Conservation (phyloP, 306 rosid genomes). For the Trifolium dubium region DNA sequence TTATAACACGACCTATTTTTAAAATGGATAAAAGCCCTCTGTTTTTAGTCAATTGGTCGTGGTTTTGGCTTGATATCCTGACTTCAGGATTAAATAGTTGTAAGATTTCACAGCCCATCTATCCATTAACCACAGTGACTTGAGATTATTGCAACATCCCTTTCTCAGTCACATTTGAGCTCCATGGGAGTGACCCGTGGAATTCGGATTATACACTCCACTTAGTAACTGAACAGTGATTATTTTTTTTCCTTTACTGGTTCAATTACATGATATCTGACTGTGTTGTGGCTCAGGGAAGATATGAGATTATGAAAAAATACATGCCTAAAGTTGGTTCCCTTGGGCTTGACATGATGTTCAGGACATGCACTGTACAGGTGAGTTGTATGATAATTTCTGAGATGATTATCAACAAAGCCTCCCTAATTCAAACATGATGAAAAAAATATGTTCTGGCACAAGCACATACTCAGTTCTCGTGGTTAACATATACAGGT, state of each 20-base stretch:
- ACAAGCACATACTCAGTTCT: conserved; percentile 23
- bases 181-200: conserved; percentile 2
- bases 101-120: conserved; percentile 25
- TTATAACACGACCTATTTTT: background rate
- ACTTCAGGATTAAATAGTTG: conserved; percentile 19
- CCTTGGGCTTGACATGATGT: conserved; percentile 98
- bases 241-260: conserved; percentile 26
- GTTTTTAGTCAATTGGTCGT: background rate
- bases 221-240: conserved; percentile 32
- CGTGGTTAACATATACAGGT: conserved; percentile 54
- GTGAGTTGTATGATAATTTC: conserved; percentile 50
- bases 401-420: conserved; percentile 24
- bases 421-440: conserved; percentile 25
- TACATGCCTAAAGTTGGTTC: conserved; percentile 99
- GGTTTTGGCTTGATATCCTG: conserved; percentile 18
- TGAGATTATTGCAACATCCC: conserved; percentile 9
- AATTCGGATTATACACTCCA: conserved; percentile 1
- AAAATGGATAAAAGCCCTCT: background rate
- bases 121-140: conserved; percentile 11
- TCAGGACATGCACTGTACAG: conserved; percentile 99
- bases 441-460: conserved; percentile 36
- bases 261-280: conserved; percentile 47
- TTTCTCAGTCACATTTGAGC: conserved; percentile 8
- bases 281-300: conserved; percentile 70
- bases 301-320: conserved; percentile 88